Base-by-base conservation (phyloP, 306 rosid genomes). In the Alnus glutinosa region DNA sequence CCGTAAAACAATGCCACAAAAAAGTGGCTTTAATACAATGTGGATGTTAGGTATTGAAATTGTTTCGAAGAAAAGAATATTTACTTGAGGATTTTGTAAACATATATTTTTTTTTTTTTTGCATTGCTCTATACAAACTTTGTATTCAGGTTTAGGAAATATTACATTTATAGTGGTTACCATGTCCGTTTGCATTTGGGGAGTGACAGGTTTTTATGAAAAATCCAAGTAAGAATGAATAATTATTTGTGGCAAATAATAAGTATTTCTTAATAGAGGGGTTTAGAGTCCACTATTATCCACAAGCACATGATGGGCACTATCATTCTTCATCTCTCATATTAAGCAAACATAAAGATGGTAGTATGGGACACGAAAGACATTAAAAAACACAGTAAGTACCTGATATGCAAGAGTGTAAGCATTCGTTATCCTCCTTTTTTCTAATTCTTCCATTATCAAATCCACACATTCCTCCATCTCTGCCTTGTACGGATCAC, bases 381-480 rank as follows among this genome's bases (percentile, higher is more conserved):
- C 46, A 51, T 49, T 44, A 11, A 13, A 62, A 48, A 78, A 18
- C 64, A 74, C 15, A 7, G 63, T 34, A 47, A 52, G 48, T 68
- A 94, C 98, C 98, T 94, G 98, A 88, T 92, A 94, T 71, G 98
- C 98, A 74, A 94, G 97, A 37, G 98, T 94, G 84, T 80, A 90
- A 32, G 90, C 78, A 94, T 90, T 94, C 55, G 74, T 79, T 76
- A 94, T 86, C 70, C 80, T 89, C 85, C 98, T 86, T 83, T 83
- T 90, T 85, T 89, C 98, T 75, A 94, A 88, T 74, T 94, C 98
- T 76, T 92, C 97, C 94, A 94, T 94, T 70, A 94, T 92, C 85
- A 94, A 83, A 79, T 92, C 97, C 77, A 94, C 89, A 57, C 97
- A 92, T 87, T 94, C 98, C 86, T 94, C 98, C 98, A 94, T 94